A percentile compares a stretch with the other conserved stretches of the same genome.
These are phyloP conservation scores for Rutstroemia sp. DNA, from an alignment of 2,329 filamentous ascomycete species.

Conservation along the genomic window DNA sequence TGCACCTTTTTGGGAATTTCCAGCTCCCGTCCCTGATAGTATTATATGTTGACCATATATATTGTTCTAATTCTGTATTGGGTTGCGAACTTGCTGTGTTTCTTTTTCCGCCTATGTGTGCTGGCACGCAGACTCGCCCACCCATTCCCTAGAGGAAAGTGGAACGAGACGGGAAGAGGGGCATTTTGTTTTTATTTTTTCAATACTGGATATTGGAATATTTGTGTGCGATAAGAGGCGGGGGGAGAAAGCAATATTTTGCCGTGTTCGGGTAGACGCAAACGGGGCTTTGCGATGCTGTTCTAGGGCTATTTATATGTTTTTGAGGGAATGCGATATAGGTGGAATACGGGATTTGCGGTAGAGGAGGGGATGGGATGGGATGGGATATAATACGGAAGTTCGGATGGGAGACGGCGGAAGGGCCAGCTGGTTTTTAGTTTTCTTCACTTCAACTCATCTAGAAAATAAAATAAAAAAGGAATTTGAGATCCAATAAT, in stretches of 20 bases:
- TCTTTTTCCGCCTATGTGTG: background rate
- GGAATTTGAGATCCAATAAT: too few relatives aligned
- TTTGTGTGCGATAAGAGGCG: too few relatives aligned
- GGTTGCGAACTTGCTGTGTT: background rate
- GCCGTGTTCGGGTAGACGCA: background rate
- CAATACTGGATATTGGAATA: constrained; percentile 7
- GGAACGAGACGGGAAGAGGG: background rate
- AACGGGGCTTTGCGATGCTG: background rate
- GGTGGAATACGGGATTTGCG: background rate
- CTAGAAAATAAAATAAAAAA: too few relatives aligned
- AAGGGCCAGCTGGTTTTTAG: too few relatives aligned
- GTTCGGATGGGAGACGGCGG: too few relatives aligned
- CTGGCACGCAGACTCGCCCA: too few relatives aligned
- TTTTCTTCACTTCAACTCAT: too few relatives aligned
- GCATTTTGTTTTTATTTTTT: background rate
- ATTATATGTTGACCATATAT: constrained; percentile 3
- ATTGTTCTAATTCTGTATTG: background rate
- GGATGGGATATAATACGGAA: too few relatives aligned
- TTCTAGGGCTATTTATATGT: background rate
- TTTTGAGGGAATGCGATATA: background rate
- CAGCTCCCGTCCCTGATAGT: background rate
- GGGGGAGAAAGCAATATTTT: background rate
- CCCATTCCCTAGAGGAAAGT: too few relatives aligned
- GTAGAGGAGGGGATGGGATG: background rate
- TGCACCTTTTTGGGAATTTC: background rate